Conservation (phyloP, 208 protist species). For the Trypanosoma cruzi region DNA sequence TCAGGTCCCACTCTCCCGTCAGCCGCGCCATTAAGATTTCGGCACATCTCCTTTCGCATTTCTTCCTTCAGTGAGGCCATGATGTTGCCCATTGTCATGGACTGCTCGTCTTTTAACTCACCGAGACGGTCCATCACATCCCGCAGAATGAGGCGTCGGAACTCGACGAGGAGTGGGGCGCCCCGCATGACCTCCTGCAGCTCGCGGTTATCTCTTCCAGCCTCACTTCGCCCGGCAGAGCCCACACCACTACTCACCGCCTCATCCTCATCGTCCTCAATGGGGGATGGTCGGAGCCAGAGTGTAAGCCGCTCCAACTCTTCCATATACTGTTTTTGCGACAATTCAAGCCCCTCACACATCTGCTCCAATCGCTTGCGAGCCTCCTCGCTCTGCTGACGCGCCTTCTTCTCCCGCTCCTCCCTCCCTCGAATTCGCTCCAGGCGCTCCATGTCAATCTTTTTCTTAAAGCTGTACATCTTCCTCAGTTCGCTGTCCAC, state of each 20-base stretch:
- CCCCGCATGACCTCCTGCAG: slow-evolving; percentile 43
- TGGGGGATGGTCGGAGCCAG: slow-evolving; percentile 10
- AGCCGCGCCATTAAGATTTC: slow-evolving; percentile 11
- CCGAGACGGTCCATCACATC: slow-evolving; percentile 67
- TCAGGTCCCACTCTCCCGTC: slow-evolving; percentile 5
- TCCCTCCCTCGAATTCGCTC: not conserved
- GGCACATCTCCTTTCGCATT: slow-evolving; percentile 17
- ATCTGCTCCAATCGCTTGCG: slow-evolving; percentile 16
- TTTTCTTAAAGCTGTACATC: not conserved
- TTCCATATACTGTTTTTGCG: slow-evolving; percentile 13
- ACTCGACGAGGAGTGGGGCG: slow-evolving; percentile 72
- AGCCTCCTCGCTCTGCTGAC: slow-evolving; percentile 2
- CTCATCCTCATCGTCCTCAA: not conserved
- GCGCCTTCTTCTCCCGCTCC: slow-evolving; percentile 3
- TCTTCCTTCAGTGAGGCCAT: slow-evolving; percentile 46
- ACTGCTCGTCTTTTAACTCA: slow-evolving; percentile 48
- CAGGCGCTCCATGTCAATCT: slow-evolving; percentile 2
- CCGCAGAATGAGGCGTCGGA: slow-evolving; percentile 66
- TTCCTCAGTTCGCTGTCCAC: not conserved
- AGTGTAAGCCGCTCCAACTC: slow-evolving; percentile 17
- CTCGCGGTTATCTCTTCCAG: not conserved
- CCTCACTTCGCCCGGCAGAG: not conserved
- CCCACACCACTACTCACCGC: not conserved
- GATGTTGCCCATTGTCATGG: slow-evolving; percentile 47
- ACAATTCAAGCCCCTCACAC: slow-evolving; percentile 14